Conservation (phyloP, 768 basidiomycete genomes). For the Tricholoma saponaceum region DNA sequence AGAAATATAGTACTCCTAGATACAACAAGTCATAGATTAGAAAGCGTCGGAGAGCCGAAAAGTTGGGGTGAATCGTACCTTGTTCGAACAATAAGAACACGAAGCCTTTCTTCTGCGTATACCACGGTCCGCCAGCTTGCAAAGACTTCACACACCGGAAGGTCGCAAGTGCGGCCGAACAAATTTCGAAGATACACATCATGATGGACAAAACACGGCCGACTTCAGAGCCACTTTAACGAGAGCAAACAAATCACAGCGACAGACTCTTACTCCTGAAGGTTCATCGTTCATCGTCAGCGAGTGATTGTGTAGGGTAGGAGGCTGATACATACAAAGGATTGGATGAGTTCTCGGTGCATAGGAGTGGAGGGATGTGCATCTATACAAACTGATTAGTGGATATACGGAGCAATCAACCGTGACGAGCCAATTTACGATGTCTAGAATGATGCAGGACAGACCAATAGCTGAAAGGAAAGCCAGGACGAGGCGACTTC, state of each 20-base stretch:
- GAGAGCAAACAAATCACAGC: neutral
- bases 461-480: conserved; percentile 12
- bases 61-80: conserved; percentile 9
- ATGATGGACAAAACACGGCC: neutral
- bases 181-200: neutral
- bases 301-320: no score
- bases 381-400: conserved; percentile 2
- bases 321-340: neutral
- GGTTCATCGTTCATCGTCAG: no score
- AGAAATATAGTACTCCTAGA: conserved; percentile 24
- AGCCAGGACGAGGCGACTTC: conserved; percentile 8
- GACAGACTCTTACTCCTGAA: neutral
- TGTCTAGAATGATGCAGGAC: conserved; percentile 15
- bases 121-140: conserved; percentile 13
- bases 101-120: no score
- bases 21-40: neutral
- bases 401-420: neutral
- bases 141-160: conserved; percentile 21
- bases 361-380: conserved; percentile 16
- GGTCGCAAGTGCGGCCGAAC: conserved; percentile 12
- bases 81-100: conserved; percentile 24
- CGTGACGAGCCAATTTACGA: conserved; percentile 7
- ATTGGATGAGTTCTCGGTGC: neutral
- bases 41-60: neutral
- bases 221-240: neutral